Conservation (phyloP, 176 grass and related monocot genomes). For the Aegilops bicornis region DNA sequence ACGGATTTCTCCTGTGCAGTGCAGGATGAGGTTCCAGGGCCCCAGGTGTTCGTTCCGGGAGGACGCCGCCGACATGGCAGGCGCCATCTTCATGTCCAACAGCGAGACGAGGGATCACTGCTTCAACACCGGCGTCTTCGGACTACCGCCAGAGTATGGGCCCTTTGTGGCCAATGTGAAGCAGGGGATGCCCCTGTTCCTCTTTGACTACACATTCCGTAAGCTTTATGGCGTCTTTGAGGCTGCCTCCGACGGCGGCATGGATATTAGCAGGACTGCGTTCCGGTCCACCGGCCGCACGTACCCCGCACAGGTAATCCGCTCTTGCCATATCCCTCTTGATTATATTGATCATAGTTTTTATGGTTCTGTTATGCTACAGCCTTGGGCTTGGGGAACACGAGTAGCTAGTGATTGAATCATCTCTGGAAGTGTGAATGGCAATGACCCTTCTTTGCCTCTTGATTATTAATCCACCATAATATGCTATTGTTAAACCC, state of each 20-base stretch:
- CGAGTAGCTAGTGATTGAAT: not conserved
- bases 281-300: not conserved
- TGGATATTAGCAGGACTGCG: constrained; percentile 42
- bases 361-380: no score
- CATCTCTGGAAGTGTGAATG: not conserved
- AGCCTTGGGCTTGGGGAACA: not conserved
- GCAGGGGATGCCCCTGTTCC: constrained; percentile 57
- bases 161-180: constrained; percentile 45
- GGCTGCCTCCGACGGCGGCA: constrained; percentile 47
- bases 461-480: not conserved
- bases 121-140: constrained; percentile 35
- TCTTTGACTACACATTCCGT: constrained; percentile 54
- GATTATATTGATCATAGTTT: no score
- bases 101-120: constrained; percentile 41
- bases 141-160: constrained; percentile 33
- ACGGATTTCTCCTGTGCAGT: not conserved
- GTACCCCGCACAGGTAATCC: constrained; percentile 63
- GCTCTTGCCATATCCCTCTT: not conserved
- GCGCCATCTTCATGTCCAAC: constrained; percentile 79
- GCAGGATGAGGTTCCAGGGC: constrained; percentile 27
- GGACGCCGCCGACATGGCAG: constrained; percentile 29
- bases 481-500: not conserved
- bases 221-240: constrained; percentile 61
- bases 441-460: not conserved
- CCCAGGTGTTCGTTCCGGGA: not conserved